phyloP scores from a whole-genome alignment of 495 filamentous ascomycete species.

The Penicillium canariense region DNA sequence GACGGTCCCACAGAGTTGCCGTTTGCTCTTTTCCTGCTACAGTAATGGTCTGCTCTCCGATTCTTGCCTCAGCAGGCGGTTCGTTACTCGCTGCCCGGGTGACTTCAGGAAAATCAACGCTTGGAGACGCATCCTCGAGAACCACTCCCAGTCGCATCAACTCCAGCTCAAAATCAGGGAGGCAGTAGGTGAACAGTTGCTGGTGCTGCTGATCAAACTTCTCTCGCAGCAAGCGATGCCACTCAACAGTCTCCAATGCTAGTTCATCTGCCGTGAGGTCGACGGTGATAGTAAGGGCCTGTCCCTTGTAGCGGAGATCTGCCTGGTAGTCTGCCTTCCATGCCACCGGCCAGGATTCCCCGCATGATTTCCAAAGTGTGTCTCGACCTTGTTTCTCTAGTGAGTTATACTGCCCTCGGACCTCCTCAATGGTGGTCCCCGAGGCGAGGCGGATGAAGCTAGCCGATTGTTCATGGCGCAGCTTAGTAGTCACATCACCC shows the following conservation, averaged over 20 bases:
- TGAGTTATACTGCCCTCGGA: slow-evolving; percentile 21
- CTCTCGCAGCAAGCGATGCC: slow-evolving; percentile 27
- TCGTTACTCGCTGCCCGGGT: slow-evolving; percentile 15
- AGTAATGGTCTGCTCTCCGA: slow-evolving; percentile 35
- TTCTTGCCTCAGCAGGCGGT: slow-evolving; percentile 32
- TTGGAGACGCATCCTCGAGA: slow-evolving; percentile 37
- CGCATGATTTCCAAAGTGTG: slow-evolving; percentile 18
- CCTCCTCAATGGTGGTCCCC: slow-evolving; percentile 24
- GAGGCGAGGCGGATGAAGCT: slow-evolving; percentile 42
- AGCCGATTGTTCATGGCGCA: slow-evolving; percentile 43
- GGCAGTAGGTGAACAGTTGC: slow-evolving; percentile 47
- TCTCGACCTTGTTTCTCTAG: slow-evolving; percentile 22
- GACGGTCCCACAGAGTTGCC: slow-evolving; percentile 45
- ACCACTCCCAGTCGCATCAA: slow-evolving; percentile 47
- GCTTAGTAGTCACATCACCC: slow-evolving; percentile 48
- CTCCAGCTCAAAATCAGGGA: slow-evolving; percentile 44
- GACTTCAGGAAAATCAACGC: slow-evolving; percentile 39
- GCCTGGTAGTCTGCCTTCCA: slow-evolving; percentile 39
- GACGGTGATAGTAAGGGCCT: slow-evolving; percentile 46
- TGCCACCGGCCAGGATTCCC: slow-evolving; percentile 16
- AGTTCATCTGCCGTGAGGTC: slow-evolving; percentile 34
- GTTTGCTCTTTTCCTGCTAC: slow-evolving; percentile 36
- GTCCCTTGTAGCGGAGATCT: slow-evolving; percentile 49
- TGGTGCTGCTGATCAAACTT: slow-evolving; percentile 44
- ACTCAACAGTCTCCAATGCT: slow-evolving; percentile 12